Evolutionary conservation across 2,329 filamentous ascomycete genomes (phyloP), one percentile per base, ranked within the genome.

Genomic region (Waltergamsia citrina): DNA sequence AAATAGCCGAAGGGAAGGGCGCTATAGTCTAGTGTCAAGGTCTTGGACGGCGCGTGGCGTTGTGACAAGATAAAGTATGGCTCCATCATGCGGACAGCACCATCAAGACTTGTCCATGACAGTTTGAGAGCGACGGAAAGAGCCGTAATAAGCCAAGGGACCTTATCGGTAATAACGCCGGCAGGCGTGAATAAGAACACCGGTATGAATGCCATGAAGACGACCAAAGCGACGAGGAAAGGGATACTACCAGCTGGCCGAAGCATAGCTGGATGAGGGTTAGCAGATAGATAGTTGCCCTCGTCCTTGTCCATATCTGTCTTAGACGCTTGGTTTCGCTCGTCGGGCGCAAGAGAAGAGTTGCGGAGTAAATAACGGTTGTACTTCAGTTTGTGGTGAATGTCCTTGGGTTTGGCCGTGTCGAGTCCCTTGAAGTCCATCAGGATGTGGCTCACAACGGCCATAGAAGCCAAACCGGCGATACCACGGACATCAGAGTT

Each of bases 361-460:
- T 85, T 84, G 40, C 78, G 73, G 17, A 86, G 59, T 35, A 78
- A 70, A 44, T 85, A 86, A 24, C 80, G 73, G 39, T 74, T 70
- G 19, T 73, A 56, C 40, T 76, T 77, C n/a, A 86, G 63, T 43
- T 69, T 71, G 32, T 74, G 63, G 50, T 85, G 81, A 27, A 86
- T 85, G 34, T 78, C 71, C 32, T 74, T 62, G 35, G 79, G 74
- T 5, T 67, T 74, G 7, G 74, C 78, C 2, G 74, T 72, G 48
- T 86, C 81, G 57, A 83, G 72, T 37, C 78, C 78, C 41, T 75
- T 76, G 48, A 86, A 85, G 48, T 86, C 81, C 55, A 76, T 77
- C 41, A 85, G 59, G 49, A 85, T 82, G 43, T 85, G 81, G 41
- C 71, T 77, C 40, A 74, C 73, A 3, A 82, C 81, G 8, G 81